Evolutionary conservation across 306 rosid species (phyloP).

Genomic region (Ormosia emarginata): DNA sequence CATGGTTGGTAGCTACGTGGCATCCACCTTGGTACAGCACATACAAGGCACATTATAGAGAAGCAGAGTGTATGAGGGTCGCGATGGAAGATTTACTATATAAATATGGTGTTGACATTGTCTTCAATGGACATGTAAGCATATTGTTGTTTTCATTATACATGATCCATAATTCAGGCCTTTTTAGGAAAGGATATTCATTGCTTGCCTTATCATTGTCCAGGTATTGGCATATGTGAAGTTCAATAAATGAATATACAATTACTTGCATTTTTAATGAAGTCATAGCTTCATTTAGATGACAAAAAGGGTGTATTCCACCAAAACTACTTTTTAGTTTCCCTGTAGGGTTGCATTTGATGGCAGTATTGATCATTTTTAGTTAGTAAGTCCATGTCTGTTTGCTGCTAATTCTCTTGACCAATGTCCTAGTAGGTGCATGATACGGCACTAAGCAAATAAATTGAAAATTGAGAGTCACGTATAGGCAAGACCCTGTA

Average conservation of each 20-base stretch:
- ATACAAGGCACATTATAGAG: constrained; percentile 79
- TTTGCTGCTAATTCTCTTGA: not conserved
- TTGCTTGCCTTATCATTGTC: not conserved
- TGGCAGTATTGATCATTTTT: not conserved
- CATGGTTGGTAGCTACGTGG: constrained; percentile 92
- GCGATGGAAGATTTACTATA: constrained; percentile 80
- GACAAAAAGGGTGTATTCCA: not conserved
- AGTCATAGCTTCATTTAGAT: not conserved
- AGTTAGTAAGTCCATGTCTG: not conserved
- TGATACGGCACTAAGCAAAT: not conserved
- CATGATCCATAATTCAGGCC: not conserved
- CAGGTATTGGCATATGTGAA: not conserved
- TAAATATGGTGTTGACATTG: constrained; percentile 63
- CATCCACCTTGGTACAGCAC: constrained; percentile 96
- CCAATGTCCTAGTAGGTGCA: not conserved
- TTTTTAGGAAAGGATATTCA: not conserved
- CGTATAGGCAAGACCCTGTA: not conserved
- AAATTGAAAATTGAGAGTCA: not conserved
- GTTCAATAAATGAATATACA: not conserved
- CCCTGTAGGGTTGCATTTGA: not conserved
- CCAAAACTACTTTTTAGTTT: not conserved
- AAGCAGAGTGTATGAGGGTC: constrained; percentile 89
- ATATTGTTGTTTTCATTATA: not conserved
- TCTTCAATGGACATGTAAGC: constrained; percentile 90
- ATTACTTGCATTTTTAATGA: not conserved